Conservation (phyloP, 352 stramenopile genomes). For the Phytopythium chamaehyphon region DNA sequence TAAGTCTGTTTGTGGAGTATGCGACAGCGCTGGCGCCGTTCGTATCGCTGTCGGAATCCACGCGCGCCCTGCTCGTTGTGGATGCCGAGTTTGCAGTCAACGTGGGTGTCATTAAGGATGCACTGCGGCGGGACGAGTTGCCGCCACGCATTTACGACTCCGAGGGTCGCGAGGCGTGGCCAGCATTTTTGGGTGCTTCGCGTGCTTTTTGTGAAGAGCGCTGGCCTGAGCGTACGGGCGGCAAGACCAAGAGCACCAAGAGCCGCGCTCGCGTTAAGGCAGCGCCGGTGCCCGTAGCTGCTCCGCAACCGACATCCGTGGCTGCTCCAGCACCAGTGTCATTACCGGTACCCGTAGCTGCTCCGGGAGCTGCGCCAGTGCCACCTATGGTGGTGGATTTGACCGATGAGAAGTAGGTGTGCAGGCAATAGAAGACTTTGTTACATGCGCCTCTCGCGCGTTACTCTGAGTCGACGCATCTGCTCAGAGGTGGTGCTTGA, state of each 20-base stretch:
- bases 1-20: slow-evolving; percentile 32
- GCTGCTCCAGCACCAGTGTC: not conserved
- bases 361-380: not conserved
- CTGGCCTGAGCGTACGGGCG: slow-evolving; percentile 59
- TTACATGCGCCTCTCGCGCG: not conserved
- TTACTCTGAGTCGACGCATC: not conserved
- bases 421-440: slow-evolving; percentile 3
- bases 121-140: slow-evolving; percentile 22
- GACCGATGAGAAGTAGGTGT: not conserved
- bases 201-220: slow-evolving; percentile 54
- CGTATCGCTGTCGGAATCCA: slow-evolving; percentile 19
- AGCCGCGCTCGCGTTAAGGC: slow-evolving; percentile 22
- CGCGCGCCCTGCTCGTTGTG: slow-evolving; percentile 7
- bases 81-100: slow-evolving; percentile 21
- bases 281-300: not conserved
- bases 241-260: slow-evolving; percentile 36
- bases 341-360: not conserved
- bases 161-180: slow-evolving; percentile 30
- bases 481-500: slow-evolving; percentile 28
- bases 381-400: not conserved
- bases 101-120: slow-evolving; percentile 25
- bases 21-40: slow-evolving; percentile 14
- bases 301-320: too few species aligned
- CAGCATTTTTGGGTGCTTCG: slow-evolving; percentile 25
- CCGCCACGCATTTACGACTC: slow-evolving; percentile 28